Percentiles rank a stretch among this genome's conserved stretches.
These are phyloP conservation scores for Blastocystis sp. DNA, from an alignment of 352 stramenopile genomes.

Conservation along the genomic window DNA sequence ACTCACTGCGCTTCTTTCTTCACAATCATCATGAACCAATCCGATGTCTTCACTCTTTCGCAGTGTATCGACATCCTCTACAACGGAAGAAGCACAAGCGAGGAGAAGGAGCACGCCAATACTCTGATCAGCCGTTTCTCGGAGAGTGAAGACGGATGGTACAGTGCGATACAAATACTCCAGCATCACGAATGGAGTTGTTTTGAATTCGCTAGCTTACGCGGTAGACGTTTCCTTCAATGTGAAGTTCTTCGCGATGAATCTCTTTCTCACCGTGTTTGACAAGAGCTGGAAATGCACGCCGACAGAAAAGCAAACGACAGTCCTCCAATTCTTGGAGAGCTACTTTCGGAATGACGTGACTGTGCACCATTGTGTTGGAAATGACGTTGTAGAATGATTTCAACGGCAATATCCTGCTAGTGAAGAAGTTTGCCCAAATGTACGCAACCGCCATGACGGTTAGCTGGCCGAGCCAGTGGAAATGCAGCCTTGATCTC, in stretches of 20 bases:
- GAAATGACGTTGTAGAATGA: not conserved
- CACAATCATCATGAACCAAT: conserved; percentile 41
- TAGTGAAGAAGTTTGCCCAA: conserved; percentile 47
- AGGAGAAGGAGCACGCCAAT: conserved; percentile 40
- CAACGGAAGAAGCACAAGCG: not conserved
- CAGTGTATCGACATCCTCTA: conserved; percentile 30
- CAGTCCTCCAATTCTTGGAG: conserved; percentile 42
- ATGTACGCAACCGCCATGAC: conserved; percentile 39
- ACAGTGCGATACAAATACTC: conserved; percentile 23
- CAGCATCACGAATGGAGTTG: conserved; percentile 6
- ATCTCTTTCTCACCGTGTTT: conserved; percentile 21
- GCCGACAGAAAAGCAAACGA: not conserved
- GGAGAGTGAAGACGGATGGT: not conserved
- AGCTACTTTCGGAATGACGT: not conserved
- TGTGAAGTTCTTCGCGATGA: conserved; percentile 11
- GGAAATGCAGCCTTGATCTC: conserved; percentile 33
- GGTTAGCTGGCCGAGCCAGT: conserved; percentile 59
- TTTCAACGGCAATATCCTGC: not conserved
- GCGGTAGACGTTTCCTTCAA: conserved; percentile 14
- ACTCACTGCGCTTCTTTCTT: not conserved
- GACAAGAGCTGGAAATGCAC: conserved; percentile 34
- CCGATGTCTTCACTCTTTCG: not conserved
- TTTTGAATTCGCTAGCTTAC: not conserved
- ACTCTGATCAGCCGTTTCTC: not conserved
- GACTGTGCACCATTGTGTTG: not conserved